Percentiles rank a stretch among this genome's conserved stretches.
phyloP scores from a whole-genome alignment of 2,329 filamentous ascomycete genomes.

The Coleophoma eucalyptorum region DNA sequence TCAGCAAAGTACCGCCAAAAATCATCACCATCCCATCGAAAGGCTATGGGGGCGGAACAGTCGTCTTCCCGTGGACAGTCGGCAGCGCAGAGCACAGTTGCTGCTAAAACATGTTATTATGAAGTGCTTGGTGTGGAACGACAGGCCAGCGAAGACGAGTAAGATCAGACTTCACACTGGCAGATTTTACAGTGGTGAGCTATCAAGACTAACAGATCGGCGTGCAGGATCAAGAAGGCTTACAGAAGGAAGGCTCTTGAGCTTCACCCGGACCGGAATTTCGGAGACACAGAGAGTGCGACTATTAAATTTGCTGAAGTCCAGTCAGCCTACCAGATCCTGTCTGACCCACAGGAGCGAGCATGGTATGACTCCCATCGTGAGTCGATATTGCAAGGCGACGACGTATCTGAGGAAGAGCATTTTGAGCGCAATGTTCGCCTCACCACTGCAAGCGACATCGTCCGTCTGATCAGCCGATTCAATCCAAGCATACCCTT shows the following conservation, averaged over 20 bases:
- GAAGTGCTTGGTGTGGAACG: conserved; percentile 73
- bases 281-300: conserved; percentile 76
- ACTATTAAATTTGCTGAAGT: conserved; percentile 87
- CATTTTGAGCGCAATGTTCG: conserved; percentile 65
- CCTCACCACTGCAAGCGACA: conserved; percentile 76
- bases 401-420: conserved; percentile 33
- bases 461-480: conserved; percentile 72
- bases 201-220: conserved; percentile 5
- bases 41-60: conserved; percentile 20
- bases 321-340: conserved; percentile 90
- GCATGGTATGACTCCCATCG: conserved; percentile 98
- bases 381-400: conserved; percentile 69
- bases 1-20: too few relatives aligned
- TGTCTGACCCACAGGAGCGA: conserved; percentile 91
- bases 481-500: conserved; percentile 79
- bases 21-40: not conserved
- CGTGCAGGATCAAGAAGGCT: conserved; percentile 77
- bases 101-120: conserved; percentile 74
- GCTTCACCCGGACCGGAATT: conserved; percentile 92
- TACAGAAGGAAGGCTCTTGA: conserved; percentile 90
- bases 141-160: conserved; percentile 79
- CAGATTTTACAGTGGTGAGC: conserved; percentile 1
- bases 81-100: conserved; percentile 3
- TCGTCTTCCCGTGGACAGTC: conserved; percentile 11
- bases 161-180: conserved; percentile 25